Evolutionary conservation across 176 grass and related monocot species (phyloP), one percentile per base, ranked within the genome.

Genomic region (Chrysopogon serrulatus): DNA sequence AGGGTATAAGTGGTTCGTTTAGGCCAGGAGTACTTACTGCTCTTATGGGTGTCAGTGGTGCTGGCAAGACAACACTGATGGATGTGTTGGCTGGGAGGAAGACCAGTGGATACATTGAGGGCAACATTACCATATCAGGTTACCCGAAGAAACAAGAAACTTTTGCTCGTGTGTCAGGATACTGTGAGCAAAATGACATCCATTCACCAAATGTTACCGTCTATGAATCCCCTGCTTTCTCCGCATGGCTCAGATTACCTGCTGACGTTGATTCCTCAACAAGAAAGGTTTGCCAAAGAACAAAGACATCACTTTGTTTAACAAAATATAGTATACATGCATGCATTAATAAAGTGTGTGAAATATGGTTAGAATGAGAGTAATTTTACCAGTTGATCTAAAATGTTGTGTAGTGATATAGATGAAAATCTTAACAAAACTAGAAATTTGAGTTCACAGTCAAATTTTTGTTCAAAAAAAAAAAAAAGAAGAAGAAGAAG

Each of bases 121-220:
- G 94, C 5, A 84, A 72, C 19, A 92, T 94, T 62, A 80, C 33
- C 17, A 90, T 97, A 23, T 92, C 92, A 17, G 94, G 94, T 65
- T 97, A 94, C 71, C 87, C 90, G 12, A 94, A 97, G 78, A 94
- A 92, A 35, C 94, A 97, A 67, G 92, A 97, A 37, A 97, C 92
- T 36, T 97, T 97, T 85, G 94, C 94, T 88, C 89, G 92, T 56
- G 76, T 97, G 12, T 88, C 92, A 9, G 94, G 88, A 79, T 97
- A 97, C 33, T 97, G 92, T 73, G 94, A 97, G 51, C 90, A 97
- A 48, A 91, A 90, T 69, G 91, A 97, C 67, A 94, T 97, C 39
- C 94, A 97, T 57, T 97, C 94, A 45, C 94, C 94, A 19, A 90
- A 93, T 84, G 76, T 97, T 31, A 94, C 94, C 0, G 85, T 97